Evolutionary conservation across 148 eudicot species (phyloP).

Genomic region (Dysphania ambrosioides): DNA sequence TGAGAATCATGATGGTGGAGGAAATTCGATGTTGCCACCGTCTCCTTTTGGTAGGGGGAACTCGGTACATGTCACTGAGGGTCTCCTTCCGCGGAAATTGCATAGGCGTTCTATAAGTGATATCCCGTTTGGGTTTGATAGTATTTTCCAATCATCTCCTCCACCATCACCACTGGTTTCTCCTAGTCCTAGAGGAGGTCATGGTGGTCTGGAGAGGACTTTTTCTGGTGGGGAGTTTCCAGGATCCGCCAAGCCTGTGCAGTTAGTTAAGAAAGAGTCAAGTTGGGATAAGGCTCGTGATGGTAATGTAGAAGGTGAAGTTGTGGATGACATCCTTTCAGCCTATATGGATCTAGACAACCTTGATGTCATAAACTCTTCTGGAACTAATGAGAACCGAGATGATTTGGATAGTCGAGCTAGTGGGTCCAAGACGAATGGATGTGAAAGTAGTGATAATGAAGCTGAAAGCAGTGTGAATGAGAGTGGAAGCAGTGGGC

Average conservation of each 20-base stretch:
- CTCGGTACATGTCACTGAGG: constrained; percentile 48
- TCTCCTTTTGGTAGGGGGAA: constrained; percentile 32
- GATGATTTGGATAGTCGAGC: constrained; percentile 84
- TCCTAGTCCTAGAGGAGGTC: constrained; percentile 33
- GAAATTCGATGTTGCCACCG: constrained; percentile 37
- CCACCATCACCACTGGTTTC: constrained; percentile 26
- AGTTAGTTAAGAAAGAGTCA: constrained; percentile 58
- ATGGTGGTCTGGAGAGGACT: constrained; percentile 31
- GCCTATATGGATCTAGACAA: constrained; percentile 85
- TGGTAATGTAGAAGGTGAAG: constrained; percentile 58
- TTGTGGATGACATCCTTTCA: constrained; percentile 65
- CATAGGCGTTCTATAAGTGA: constrained; percentile 90
- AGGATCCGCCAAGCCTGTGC: constrained; percentile 48
- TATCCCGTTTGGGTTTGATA: constrained; percentile 73
- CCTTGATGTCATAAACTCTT: constrained; percentile 75
- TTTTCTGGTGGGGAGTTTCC: constrained; percentile 41
- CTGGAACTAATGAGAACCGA: constrained; percentile 59
- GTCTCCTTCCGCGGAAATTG: constrained; percentile 79
- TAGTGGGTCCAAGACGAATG: constrained; percentile 81
- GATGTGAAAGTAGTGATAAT: constrained; percentile 86
- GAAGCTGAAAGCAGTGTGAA: constrained; percentile 80
- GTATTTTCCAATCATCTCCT: constrained; percentile 55
- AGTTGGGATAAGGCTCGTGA: constrained; percentile 59
- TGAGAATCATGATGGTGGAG: constrained; percentile 46
- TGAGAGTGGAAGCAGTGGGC: constrained; percentile 54